Base-by-base conservation (phyloP, 2,329 filamentous ascomycete species). In the Colletotrichum orbiculare region DNA sequence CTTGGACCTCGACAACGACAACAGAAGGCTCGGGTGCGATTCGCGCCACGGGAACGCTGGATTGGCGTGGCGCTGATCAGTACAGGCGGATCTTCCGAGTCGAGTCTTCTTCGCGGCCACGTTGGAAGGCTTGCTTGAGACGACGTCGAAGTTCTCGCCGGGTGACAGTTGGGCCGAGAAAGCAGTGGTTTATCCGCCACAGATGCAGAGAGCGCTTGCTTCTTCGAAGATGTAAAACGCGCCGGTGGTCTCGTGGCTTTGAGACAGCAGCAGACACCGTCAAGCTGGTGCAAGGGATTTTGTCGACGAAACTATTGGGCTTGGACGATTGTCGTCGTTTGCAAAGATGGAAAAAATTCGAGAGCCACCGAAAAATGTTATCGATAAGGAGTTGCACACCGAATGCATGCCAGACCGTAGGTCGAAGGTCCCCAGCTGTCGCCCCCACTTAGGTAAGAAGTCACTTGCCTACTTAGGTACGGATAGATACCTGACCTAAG, bases 321-420 rank as follows among this genome's bases (percentile, higher is more conserved):
- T 25, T 25, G 25, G 25, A 25, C 25, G 25, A 25, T 25, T 4
- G 25, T 25, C 25, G 25, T 25, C 25, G 25, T 25, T 25, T 25
- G n/a, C 42, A 54, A 54, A 38, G 41, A 47, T 54, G 15, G 62
- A 56, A 65, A 64, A 65, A 65, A 65, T 65, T 65, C 46, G 39
- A 47, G 39, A 25, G 45, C 46, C 53, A 62, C 52, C 25, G 15
- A 56, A 59, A 49, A 50, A 33, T 50, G 53, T 62, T 65, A 65
- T 65, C 58, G 62, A 65, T 65, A 61, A 38, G 46, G n/a, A 17
- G 45, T 34, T 43, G 15, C 25, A 13, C 35, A 37, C 11, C 17
- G 37, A 38, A 42, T 25, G 25, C 25, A 25, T 25, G 25, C 25
- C 4, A 25, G 4, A 25, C 25, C 25, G 25, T 25, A 25, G 4